A percentile compares a stretch with the other conserved stretches of the same genome.
Conservation (phyloP, 371 early-diverging fungal species). For the Mucor lusitanicus region DNA sequence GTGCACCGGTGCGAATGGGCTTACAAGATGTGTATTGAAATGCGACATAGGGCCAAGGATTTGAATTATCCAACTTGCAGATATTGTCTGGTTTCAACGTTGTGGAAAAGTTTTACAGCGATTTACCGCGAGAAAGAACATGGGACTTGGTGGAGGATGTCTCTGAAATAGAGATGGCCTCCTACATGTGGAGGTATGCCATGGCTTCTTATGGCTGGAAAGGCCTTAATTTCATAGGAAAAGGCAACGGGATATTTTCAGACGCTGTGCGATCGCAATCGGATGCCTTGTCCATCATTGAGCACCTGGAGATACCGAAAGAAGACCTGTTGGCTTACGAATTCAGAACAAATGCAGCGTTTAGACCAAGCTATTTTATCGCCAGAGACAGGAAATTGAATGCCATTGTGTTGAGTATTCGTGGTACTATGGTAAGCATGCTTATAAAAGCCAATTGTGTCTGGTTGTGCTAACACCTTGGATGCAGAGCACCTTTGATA, state of each 20-base stretch:
- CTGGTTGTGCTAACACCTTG: not conserved
- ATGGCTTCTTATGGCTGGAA: constrained; percentile 78
- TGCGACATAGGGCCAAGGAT: constrained; percentile 63
- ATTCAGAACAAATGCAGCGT: constrained; percentile 66
- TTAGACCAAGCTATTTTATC: constrained; percentile 76
- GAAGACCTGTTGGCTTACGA: constrained; percentile 77
- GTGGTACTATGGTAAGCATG: constrained; percentile 74
- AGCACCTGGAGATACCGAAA: constrained; percentile 63
- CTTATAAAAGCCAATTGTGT: too few species aligned
- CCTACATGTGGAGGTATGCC: constrained; percentile 52
- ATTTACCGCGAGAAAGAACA: constrained; percentile 38
- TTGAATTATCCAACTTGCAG: constrained; percentile 70
- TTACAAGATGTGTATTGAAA: not conserved
- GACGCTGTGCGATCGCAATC: constrained; percentile 69
- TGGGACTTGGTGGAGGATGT: constrained; percentile 35
- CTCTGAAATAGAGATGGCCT: constrained; percentile 53
- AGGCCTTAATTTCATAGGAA: constrained; percentile 76
- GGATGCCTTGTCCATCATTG: constrained; percentile 66
- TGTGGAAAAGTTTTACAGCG: constrained; percentile 56
- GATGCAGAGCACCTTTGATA: constrained; percentile 70
- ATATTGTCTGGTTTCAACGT: constrained; percentile 69
- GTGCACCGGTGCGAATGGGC: constrained; percentile 1
- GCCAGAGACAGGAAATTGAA: constrained; percentile 65
- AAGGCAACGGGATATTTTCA: constrained; percentile 61
- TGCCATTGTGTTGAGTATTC: constrained; percentile 71